These are phyloP conservation scores for Podospora conica DNA, from an alignment of 495 filamentous ascomycete species.

Conservation along the genomic window DNA sequence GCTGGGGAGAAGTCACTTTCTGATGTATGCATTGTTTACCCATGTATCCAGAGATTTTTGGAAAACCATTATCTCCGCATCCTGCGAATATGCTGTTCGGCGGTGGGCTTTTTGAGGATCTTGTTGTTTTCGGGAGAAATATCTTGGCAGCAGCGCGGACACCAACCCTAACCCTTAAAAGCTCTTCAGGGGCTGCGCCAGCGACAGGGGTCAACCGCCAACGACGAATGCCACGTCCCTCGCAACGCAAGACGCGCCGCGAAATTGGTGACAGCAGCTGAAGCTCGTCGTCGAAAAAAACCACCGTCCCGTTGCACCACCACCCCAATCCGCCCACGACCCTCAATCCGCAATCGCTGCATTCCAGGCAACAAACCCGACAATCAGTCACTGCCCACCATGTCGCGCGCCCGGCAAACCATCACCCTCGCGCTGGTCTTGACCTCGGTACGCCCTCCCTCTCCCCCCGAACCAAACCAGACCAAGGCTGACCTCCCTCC, in stretches of 20 bases:
- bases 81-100: no score
- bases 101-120: no score
- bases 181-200: neutral
- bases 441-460: constrained; percentile 59
- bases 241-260: neutral
- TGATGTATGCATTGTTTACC: no score
- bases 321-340: no score
- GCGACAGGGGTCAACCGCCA: neutral
- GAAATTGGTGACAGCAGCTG: no score
- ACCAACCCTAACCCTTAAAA: neutral
- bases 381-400: constrained; percentile 28
- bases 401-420: constrained; percentile 93
- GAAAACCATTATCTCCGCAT: no score
- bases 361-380: neutral
- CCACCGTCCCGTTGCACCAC: no score
- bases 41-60: no score
- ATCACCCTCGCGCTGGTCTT: constrained; percentile 79
- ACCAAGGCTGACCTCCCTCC: neutral
- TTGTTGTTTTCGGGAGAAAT: neutral
- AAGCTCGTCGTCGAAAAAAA: neutral
- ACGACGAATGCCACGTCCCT: neutral
- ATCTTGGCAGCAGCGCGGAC: no score
- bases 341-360: neutral
- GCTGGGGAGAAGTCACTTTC: no score
- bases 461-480: neutral